Base-by-base conservation (phyloP, 2,329 filamentous ascomycete species). In the Colletotrichum camelliae region DNA sequence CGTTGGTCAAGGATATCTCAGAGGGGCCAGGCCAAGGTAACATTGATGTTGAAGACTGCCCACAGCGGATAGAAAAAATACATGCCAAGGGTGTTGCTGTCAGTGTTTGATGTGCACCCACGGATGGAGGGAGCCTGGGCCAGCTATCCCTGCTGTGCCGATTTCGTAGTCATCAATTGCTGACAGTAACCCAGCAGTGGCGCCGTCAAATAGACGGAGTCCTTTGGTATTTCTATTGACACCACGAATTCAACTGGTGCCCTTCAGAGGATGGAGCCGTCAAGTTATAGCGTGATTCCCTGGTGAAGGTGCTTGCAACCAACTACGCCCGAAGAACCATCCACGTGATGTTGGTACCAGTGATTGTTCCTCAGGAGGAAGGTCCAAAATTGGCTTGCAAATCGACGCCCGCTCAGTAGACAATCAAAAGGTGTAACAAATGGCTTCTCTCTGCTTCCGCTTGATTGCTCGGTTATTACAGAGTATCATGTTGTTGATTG, bases 101-200 rank as follows among this genome's bases (percentile, higher is more conserved):
- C 62, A 68, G 52, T 60, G 70, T 75, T 75, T 68, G 73, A 75
- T 72, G 69, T 65, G 57, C 64, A 33, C 64, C 62, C 62, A 57
- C 68, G 57, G 62, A 67, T 52, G 33, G 60, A 57, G 29, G 55
- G 55, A 67, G 68, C 62, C 72, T 61, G 52, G 67, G 16, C 69
- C 39, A 72, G 27, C 33, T 39, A 43, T 58, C 18, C 73, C 55
- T 27, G 21, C 43, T 43, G 15, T 24, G 57, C 61, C 58, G 57
- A 75, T 43, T 12, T 68, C n/a, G 24, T 60, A 58, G 16, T 67
- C 62, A 61, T 55, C 31, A 57, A 72, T 55, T 72, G 73, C 64
- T 64, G 57, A 62, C 58, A 37, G 62, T 35, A 33, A 16, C n/a
- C 52, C 18, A 57, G 58, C 7, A 58, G 13, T 55, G 18, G 37